A percentile compares a stretch with the other conserved stretches of the same genome.
phyloP scores from a whole-genome alignment of 2,329 filamentous ascomycete species.

The Aspergillus nomiae region DNA sequence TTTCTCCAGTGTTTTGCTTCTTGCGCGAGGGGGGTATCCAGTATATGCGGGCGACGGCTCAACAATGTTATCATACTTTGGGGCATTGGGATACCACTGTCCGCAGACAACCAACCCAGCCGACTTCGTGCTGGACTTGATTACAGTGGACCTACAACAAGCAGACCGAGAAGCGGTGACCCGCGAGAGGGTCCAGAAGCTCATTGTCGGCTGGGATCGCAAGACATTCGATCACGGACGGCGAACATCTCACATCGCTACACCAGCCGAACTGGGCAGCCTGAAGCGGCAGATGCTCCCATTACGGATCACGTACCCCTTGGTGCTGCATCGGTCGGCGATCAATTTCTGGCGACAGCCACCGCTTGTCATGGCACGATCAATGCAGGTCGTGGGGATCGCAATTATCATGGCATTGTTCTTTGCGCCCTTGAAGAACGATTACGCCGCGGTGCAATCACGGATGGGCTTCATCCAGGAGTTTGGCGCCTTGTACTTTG shows the following conservation, averaged over 20 bases:
- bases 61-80: slow-evolving; percentile 68
- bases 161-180: slow-evolving; percentile 64
- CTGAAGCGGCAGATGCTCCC: slow-evolving; percentile 65
- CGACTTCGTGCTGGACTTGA: slow-evolving; percentile 75
- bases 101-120: slow-evolving; percentile 73
- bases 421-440: slow-evolving; percentile 69
- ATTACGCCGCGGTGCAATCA: slow-evolving; percentile 72
- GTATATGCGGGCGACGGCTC: slow-evolving; percentile 67
- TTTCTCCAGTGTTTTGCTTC: slow-evolving; percentile 71
- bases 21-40: slow-evolving; percentile 69
- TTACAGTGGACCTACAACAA: slow-evolving; percentile 73
- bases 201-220: slow-evolving; percentile 62
- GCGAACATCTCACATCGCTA: slow-evolving; percentile 54
- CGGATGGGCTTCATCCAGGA: slow-evolving; percentile 74
- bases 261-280: slow-evolving; percentile 71
- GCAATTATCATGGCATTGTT: slow-evolving; percentile 66
- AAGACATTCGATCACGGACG: slow-evolving; percentile 22
- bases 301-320: slow-evolving; percentile 64
- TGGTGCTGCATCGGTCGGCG: slow-evolving; percentile 66
- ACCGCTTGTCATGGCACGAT: slow-evolving; percentile 63
- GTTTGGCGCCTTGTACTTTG: slow-evolving; percentile 58
- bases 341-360: slow-evolving; percentile 72
- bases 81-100: slow-evolving; percentile 62
- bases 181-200: slow-evolving; percentile 60
- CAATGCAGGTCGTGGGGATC: slow-evolving; percentile 67